Percentiles rank a stretch among this genome's conserved stretches.
Conservation (phyloP, 2,329 filamentous ascomycete species). For the Alternaria ethzedia region DNA sequence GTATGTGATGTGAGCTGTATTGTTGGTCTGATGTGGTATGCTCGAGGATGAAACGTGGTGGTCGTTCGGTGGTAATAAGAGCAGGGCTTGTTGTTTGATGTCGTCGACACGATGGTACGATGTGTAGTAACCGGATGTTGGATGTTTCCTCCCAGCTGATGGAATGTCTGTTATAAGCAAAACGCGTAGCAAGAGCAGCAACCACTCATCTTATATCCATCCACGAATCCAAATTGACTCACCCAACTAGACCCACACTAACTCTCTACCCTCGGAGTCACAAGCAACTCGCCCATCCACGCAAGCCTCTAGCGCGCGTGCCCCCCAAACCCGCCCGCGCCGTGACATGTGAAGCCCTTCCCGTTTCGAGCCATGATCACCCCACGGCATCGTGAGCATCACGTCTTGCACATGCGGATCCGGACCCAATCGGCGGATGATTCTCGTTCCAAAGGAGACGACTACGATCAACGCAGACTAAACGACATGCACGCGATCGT, state of each 20-base stretch:
- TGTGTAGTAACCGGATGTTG: background rate
- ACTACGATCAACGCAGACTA: background rate
- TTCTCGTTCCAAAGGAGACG: conserved; percentile 6
- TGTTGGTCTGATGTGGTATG: background rate
- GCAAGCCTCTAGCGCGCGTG: background rate
- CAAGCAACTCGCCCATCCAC: conserved; percentile 2
- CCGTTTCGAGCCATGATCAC: conserved; percentile 19
- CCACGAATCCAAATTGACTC: background rate
- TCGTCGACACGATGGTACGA: background rate
- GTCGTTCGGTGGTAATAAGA: background rate
- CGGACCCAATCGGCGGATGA: conserved; percentile 10
- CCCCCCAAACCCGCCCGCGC: background rate
- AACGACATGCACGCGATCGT: background rate
- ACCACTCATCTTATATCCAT: conserved; percentile 7
- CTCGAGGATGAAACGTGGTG: background rate
- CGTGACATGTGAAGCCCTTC: conserved; percentile 2
- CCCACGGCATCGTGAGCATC: conserved; percentile 16
- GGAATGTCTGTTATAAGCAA: background rate
- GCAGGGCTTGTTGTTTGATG: background rate
- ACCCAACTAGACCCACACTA: conserved; percentile 3
- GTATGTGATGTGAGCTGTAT: background rate
- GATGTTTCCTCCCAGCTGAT: background rate
- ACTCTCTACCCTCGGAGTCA: conserved; percentile 16
- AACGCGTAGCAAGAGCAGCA: background rate
- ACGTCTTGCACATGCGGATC: conserved; percentile 13